These are phyloP conservation scores for Pseudocercospora fuligena DNA, from an alignment of 2,329 filamentous ascomycete genomes.

Conservation along the genomic window DNA sequence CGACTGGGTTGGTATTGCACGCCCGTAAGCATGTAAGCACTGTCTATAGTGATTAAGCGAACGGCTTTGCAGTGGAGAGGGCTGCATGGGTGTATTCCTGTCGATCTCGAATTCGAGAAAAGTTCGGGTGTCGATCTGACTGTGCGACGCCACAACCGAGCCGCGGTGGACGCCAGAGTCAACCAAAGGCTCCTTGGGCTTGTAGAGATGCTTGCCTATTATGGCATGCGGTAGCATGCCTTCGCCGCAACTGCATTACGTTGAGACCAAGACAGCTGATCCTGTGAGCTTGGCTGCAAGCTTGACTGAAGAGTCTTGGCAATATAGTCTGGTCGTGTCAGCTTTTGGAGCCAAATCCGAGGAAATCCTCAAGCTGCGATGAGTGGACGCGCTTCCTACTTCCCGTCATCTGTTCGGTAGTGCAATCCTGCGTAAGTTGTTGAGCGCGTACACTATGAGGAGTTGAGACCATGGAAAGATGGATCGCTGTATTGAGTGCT, in stretches of 20 bases:
- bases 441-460: background rate
- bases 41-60: background rate
- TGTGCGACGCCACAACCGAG: background rate
- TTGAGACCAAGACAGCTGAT: background rate
- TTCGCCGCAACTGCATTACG: background rate
- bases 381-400: background rate
- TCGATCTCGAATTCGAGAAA: background rate
- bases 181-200: background rate
- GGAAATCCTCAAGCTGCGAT: background rate
- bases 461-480: background rate
- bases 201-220: background rate
- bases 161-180: background rate
- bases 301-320: background rate
- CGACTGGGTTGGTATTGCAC: background rate
- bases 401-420: background rate
- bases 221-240: background rate
- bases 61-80: background rate
- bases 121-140: background rate
- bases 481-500: background rate
- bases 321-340: background rate
- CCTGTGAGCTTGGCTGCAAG: slow-evolving; percentile 1
- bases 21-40: background rate
- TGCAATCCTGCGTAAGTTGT: background rate
- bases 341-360: background rate
- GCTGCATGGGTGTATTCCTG: background rate